Conservation (phyloP, 1,139 yeast genomes). For the Suhomyces coccinellae region DNA sequence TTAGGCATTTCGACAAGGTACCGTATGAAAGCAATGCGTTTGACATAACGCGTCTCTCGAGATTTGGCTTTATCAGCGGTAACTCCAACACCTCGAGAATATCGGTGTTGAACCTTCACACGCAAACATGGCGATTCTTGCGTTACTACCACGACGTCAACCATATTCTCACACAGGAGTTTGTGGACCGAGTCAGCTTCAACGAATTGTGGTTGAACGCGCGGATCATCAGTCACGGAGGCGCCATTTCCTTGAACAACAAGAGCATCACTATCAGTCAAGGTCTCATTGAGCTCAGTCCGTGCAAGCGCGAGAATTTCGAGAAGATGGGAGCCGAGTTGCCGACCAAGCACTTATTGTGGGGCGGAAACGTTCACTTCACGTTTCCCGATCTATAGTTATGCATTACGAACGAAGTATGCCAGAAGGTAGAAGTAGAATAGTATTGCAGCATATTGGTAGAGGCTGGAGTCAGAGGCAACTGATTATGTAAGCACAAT, state of each 20-base stretch:
- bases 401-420: not conserved
- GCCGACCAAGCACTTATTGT: slow-evolving; percentile 26
- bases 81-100: slow-evolving; percentile 35
- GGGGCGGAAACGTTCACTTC: slow-evolving; percentile 42
- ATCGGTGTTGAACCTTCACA: slow-evolving; percentile 39
- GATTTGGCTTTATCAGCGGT: slow-evolving; percentile 31
- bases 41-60: slow-evolving; percentile 38
- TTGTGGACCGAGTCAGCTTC: slow-evolving; percentile 24
- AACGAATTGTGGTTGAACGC: slow-evolving; percentile 32
- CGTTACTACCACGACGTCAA: slow-evolving; percentile 36
- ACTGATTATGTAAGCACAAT: not conserved
- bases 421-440: not conserved
- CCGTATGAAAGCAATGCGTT: slow-evolving; percentile 36
- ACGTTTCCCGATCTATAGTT: slow-evolving; percentile 35
- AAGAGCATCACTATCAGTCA: slow-evolving; percentile 41
- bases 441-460: too few species aligned
- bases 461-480: too few species aligned
- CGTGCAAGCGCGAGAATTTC: slow-evolving; percentile 32
- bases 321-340: slow-evolving; percentile 21
- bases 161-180: slow-evolving; percentile 24
- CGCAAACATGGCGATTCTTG: slow-evolving; percentile 47
- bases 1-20: slow-evolving; percentile 32
- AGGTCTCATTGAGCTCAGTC: slow-evolving; percentile 35
- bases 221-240: slow-evolving; percentile 33
- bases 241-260: slow-evolving; percentile 36